Conservation (phyloP, 2,329 filamentous ascomycete species). For the Aspergillus sp. region DNA sequence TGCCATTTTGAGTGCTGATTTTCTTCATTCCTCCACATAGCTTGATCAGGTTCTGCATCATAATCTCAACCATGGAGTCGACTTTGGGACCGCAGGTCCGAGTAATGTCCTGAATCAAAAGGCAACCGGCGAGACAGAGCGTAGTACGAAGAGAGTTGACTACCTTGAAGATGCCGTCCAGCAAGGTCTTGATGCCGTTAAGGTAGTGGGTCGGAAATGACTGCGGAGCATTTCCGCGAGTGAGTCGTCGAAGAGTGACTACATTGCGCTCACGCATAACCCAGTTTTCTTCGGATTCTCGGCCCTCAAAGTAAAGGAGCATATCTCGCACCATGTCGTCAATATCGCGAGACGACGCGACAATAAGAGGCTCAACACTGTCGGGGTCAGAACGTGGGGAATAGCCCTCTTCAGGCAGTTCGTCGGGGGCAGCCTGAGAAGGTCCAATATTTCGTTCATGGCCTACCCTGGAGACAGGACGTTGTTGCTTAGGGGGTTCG, state of each 20-base stretch:
- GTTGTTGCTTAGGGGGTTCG: background rate
- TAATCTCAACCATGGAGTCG: slow-evolving; percentile 80
- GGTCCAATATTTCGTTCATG: background rate
- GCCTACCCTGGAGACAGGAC: background rate
- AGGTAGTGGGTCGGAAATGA: slow-evolving; percentile 69
- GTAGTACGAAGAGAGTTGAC: slow-evolving; percentile 79
- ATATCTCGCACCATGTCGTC: slow-evolving; percentile 81
- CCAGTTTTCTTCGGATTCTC: slow-evolving; percentile 88
- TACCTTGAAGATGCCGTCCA: slow-evolving; percentile 85
- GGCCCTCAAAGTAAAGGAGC: slow-evolving; percentile 73
- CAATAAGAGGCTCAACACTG: slow-evolving; percentile 67
- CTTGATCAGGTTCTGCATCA: slow-evolving; percentile 84
- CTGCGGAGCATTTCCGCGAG: slow-evolving; percentile 72
- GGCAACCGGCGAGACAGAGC: slow-evolving; percentile 77
- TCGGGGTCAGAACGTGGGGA: slow-evolving; percentile 34
- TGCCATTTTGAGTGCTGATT: slow-evolving; percentile 77
- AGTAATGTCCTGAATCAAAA: slow-evolving; percentile 76
- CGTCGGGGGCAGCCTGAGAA: background rate
- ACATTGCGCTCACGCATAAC: slow-evolving; percentile 73
- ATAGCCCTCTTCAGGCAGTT: background rate
- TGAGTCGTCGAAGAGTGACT: slow-evolving; percentile 64
- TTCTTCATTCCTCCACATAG: slow-evolving; percentile 86
- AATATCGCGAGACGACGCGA: slow-evolving; percentile 78
- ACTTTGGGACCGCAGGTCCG: slow-evolving; percentile 66
- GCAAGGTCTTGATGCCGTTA: slow-evolving; percentile 58